These are phyloP conservation scores for Sutorius australiensis DNA, from an alignment of 768 basidiomycete species.

Conservation along the genomic window DNA sequence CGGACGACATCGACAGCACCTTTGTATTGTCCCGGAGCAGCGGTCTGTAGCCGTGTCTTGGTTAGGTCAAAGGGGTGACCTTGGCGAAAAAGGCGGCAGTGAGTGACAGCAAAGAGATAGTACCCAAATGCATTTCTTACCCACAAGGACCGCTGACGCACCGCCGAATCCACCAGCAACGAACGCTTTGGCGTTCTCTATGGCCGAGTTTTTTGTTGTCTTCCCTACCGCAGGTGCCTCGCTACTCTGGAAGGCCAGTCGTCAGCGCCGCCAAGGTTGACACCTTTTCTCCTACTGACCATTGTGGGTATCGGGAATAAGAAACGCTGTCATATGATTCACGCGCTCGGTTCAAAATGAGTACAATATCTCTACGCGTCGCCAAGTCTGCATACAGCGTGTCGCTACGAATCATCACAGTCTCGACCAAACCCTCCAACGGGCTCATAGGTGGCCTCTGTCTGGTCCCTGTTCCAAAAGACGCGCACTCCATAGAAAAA, in stretches of 20 bases:
- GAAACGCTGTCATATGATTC: constrained; percentile 30
- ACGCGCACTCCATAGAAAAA: constrained; percentile 72
- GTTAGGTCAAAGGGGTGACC: constrained; percentile 98
- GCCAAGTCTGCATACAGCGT: constrained; percentile 16
- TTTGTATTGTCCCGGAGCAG: constrained; percentile 79
- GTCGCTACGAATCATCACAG: constrained; percentile 36
- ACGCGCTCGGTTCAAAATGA: constrained; percentile 4
- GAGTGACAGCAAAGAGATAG: constrained; percentile 2
- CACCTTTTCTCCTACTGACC: constrained; percentile 16
- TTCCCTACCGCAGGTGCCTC: constrained; percentile 21
- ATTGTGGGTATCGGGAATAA: constrained; percentile 20
- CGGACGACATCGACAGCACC: constrained; percentile 93
- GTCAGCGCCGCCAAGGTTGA: constrained; percentile 5
- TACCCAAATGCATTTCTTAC: constrained; percentile 41
- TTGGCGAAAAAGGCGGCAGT: constrained; percentile 26
- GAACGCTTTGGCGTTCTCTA: constrained; percentile 71
- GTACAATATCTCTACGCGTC: constrained; percentile 2
- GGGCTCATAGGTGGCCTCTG: constrained; percentile 88
- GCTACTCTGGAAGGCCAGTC: constrained; percentile 17
- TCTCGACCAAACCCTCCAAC: constrained; percentile 72
- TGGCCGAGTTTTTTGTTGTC: constrained; percentile 25
- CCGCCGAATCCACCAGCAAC: constrained; percentile 94
- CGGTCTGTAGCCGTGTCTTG: constrained; percentile 95
- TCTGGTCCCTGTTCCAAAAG: constrained; percentile 71
- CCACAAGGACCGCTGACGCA: constrained; percentile 80